phyloP scores from a whole-genome alignment of 805 yeast genomes.

The Saturnispora galanensis region DNA sequence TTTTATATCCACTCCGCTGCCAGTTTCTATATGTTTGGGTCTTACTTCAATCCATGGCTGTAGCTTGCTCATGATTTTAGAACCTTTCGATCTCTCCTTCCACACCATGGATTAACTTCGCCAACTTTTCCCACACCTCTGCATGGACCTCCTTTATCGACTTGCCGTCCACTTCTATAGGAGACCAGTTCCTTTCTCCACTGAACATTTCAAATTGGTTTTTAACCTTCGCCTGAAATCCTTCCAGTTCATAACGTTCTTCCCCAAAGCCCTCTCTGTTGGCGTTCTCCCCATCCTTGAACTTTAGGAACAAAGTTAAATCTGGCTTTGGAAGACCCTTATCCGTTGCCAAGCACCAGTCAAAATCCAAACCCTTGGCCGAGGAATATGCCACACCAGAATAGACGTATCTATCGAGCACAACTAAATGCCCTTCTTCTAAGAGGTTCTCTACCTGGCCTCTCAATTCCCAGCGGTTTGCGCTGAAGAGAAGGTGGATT shows the following conservation, averaged over 20 bases:
- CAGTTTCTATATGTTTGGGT: too few species aligned
- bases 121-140: slow-evolving; percentile 33
- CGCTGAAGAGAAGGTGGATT: slow-evolving; percentile 80
- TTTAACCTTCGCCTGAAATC: slow-evolving; percentile 68
- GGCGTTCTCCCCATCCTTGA: slow-evolving; percentile 36
- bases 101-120: slow-evolving; percentile 13
- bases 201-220: slow-evolving; percentile 40
- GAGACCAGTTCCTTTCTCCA: slow-evolving; percentile 27
- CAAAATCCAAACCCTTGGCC: slow-evolving; percentile 63
- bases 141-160: slow-evolving; percentile 45
- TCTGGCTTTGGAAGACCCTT: slow-evolving; percentile 83
- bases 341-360: slow-evolving; percentile 82
- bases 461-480: slow-evolving; percentile 87
- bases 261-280: slow-evolving; percentile 77
- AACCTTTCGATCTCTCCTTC: slow-evolving; percentile 11
- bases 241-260: slow-evolving; percentile 77
- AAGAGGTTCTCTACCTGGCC: slow-evolving; percentile 36
- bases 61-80: background rate
- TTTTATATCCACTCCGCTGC: too few species aligned
- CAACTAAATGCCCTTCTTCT: slow-evolving; percentile 41
- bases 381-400: slow-evolving; percentile 90
- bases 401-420: slow-evolving; percentile 81
- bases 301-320: slow-evolving; percentile 63
- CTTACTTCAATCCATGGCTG: too few species aligned
- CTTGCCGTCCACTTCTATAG: slow-evolving; percentile 52